Evolutionary conservation across 176 grass and related monocot genomes (phyloP).

Genomic region (Alloteropsis semialata): DNA sequence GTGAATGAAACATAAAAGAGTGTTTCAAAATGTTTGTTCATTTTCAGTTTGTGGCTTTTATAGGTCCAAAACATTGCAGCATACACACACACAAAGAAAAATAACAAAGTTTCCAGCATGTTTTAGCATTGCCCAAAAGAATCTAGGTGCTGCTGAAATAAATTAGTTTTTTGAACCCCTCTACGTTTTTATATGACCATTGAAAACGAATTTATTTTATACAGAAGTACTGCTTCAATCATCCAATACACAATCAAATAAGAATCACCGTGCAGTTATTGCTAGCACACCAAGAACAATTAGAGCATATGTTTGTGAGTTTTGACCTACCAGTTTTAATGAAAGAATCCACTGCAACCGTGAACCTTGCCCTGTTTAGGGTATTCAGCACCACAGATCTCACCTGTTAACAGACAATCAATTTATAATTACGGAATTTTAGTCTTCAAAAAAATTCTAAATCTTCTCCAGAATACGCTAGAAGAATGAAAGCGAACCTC

Average conservation of each 20-base stretch:
- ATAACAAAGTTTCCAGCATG: not conserved
- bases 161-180: not conserved
- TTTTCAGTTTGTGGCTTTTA: not conserved
- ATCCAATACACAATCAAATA: slow-evolving; percentile 1
- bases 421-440: not conserved
- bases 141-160: not conserved
- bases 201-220: too few species aligned
- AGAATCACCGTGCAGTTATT: not conserved
- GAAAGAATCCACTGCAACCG: slow-evolving; percentile 96
- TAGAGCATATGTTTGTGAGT: not conserved
- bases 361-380: slow-evolving; percentile 92
- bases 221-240: slow-evolving; percentile 13
- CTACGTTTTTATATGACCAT: not conserved
- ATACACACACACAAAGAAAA: not conserved
- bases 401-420: slow-evolving; percentile 65
- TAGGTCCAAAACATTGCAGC: not conserved
- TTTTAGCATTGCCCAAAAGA: not conserved
- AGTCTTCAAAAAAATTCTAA: not conserved
- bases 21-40: not conserved
- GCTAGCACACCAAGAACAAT: not conserved
- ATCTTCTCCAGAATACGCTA: not conserved
- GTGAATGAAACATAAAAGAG: not conserved
- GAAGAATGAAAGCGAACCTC: slow-evolving; percentile 60
- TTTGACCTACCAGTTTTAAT: slow-evolving; percentile 82
- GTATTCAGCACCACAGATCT: slow-evolving; percentile 98